Evolutionary conservation across 805 yeast genomes (phyloP).

Genomic region (Scheffersomyces ergatensis): DNA sequence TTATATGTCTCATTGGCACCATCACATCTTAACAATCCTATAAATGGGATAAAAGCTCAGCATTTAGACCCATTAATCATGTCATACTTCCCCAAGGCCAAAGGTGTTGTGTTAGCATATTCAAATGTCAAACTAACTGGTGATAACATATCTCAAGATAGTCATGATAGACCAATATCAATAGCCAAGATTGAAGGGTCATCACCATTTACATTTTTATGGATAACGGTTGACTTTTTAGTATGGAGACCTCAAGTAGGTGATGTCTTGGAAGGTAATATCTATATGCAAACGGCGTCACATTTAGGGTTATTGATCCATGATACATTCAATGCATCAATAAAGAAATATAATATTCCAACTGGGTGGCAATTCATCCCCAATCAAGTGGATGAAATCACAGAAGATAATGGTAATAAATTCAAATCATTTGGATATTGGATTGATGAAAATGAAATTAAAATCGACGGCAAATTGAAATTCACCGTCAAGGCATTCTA

Average conservation of each 20-base stretch:
- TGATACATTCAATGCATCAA: slow-evolving; percentile 93
- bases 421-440: slow-evolving; percentile 78
- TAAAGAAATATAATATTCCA: slow-evolving; percentile 85
- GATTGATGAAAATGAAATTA: slow-evolving; percentile 72
- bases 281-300: slow-evolving; percentile 90
- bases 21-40: slow-evolving; percentile 60
- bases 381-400: slow-evolving; percentile 56
- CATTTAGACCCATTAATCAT: slow-evolving; percentile 88
- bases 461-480: slow-evolving; percentile 77
- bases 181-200: slow-evolving; percentile 72
- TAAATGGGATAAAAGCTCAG: slow-evolving; percentile 79
- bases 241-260: slow-evolving; percentile 92
- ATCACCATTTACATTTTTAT: slow-evolving; percentile 83
- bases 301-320: slow-evolving; percentile 89
- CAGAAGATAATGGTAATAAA: slow-evolving; percentile 21
- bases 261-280: slow-evolving; percentile 80
- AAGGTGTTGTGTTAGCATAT: slow-evolving; percentile 85
- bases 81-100: slow-evolving; percentile 69
- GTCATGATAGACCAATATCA: slow-evolving; percentile 36
- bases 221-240: slow-evolving; percentile 80
- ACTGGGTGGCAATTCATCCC: slow-evolving; percentile 81
- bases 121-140: slow-evolving; percentile 56
- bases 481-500: slow-evolving; percentile 73
- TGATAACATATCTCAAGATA: slow-evolving; percentile 35
- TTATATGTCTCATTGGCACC: slow-evolving; percentile 91